Conservation (phyloP, 1,139 yeast genomes). For the Debaryomycetaceae sp. region DNA sequence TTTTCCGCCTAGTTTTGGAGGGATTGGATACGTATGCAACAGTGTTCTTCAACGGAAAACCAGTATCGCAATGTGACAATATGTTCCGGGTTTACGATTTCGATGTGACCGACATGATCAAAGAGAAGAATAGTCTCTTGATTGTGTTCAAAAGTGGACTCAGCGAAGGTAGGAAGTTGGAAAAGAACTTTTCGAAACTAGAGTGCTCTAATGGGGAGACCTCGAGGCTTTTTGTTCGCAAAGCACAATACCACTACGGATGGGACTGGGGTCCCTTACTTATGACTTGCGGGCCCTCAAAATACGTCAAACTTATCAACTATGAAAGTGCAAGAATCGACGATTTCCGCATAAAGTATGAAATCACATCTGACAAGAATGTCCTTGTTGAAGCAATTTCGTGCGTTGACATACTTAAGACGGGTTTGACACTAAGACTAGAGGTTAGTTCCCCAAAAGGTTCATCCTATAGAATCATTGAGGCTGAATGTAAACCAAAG, state of each 20-base stretch:
- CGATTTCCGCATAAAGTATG: constrained; percentile 1
- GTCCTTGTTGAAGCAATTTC: neutral
- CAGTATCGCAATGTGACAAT: constrained; percentile 30
- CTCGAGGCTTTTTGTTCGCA: constrained; percentile 40
- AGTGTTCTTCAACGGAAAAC: constrained; percentile 29
- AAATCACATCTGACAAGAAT: neutral
- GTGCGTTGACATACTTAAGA: neutral
- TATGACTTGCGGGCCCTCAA: constrained; percentile 46
- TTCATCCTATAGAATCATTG: neutral
- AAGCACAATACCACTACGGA: constrained; percentile 55
- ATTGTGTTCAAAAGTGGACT: constrained; percentile 22
- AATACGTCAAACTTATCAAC: constrained; percentile 32
- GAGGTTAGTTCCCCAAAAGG: neutral
- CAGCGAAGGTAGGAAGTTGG: constrained; percentile 16
- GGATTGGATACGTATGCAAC: constrained; percentile 46
- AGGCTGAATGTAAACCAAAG: neutral
- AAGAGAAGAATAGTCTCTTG: constrained; percentile 13
- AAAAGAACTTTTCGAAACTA: constrained; percentile 15
- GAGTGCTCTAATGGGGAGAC: constrained; percentile 39
- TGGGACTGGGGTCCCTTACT: constrained; percentile 60
- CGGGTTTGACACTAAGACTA: neutral
- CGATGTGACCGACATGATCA: constrained; percentile 9
- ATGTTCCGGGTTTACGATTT: constrained; percentile 31
- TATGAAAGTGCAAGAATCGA: constrained; percentile 10
- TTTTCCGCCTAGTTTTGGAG: constrained; percentile 30